Conservation (phyloP, 768 basidiomycete genomes). For the Mrakia gelida region DNA sequence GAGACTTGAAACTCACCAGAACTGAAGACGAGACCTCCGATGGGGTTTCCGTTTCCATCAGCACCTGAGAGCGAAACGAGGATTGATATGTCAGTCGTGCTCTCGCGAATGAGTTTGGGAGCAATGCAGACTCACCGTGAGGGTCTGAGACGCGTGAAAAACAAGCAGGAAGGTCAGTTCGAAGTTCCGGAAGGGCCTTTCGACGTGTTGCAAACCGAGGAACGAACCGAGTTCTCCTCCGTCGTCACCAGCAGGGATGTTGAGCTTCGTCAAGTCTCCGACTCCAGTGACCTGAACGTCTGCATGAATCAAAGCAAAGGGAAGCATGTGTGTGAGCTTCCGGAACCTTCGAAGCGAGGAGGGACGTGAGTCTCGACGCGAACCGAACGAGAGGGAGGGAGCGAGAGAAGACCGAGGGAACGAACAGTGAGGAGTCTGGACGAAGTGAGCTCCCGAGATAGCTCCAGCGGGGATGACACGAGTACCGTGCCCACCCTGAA, state of each 20-base stretch:
- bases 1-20: slow-evolving; percentile 43
- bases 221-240: slow-evolving; percentile 54
- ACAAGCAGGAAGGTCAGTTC: no score
- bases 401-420: background rate
- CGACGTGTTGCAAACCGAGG: background rate
- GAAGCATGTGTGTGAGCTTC: background rate
- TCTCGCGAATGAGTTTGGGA: no score
- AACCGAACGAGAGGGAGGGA: background rate
- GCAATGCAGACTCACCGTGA: no score
- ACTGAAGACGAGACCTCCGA: slow-evolving; percentile 64
- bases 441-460: slow-evolving; percentile 39
- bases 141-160: background rate
- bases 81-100: no score
- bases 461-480: slow-evolving; percentile 36
- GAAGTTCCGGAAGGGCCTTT: background rate
- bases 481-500: slow-evolving; percentile 48
- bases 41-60: slow-evolving; percentile 46
- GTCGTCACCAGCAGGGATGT: slow-evolving; percentile 60
- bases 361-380: background rate
- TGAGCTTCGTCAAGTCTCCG: slow-evolving; percentile 63
- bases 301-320: background rate
- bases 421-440: slow-evolving; percentile 34
- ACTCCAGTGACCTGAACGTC: slow-evolving; percentile 52
- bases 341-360: background rate
- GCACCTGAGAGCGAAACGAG: slow-evolving; percentile 17